Evolutionary conservation across 352 stramenopile genomes (phyloP), one percentile per base, ranked within the genome.

Genomic region (Pythium phragmitis): DNA sequence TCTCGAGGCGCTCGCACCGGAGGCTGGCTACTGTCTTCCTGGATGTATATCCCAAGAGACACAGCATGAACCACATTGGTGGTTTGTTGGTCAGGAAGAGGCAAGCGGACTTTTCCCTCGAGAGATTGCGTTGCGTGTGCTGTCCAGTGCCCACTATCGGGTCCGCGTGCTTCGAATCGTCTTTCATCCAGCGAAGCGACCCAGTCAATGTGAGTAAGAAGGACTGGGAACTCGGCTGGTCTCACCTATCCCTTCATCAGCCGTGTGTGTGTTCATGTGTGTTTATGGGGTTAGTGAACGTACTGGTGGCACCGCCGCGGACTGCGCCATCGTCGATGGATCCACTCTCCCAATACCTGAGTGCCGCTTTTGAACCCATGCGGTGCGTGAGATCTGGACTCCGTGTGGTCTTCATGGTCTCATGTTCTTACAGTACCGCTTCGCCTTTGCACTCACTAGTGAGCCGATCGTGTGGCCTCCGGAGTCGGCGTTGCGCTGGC

Each of bases 71-170:
- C n/a, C 49, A 8, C 4, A 46, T n/a, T 46, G 39, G 47, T 53
- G 8, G 23, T n/a, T 23, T 7, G 26, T 13, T 16, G 39, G 30
- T 8, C 41, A 21, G 16, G 8, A 42, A 42, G 30, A 11, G n/a
- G 14, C 12, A 17, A 49, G 5, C 3, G 19, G 19, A 68, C 6
- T 14, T 4, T 59, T 57, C 28, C 70, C 75, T 16, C 65, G 61
- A 7, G 75, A 82, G 34, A 23, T 80, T 28, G 75, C 61, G 1
- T 19, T 82, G 16, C 68, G 72, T 34, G 54, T 82, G 45, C 45
- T 80, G 21, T 69, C 69, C 0, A 57, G 34, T 30, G 26, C 30
- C 4, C 59, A 68, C 26, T 72, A 72, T 19, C 8, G 12, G 6
- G 48, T 59, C 0, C 23, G 39, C 16, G 12, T 16, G 1, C 41